phyloP scores from a whole-genome alignment of 768 basidiomycete genomes.

The Arthromyces matolae region DNA sequence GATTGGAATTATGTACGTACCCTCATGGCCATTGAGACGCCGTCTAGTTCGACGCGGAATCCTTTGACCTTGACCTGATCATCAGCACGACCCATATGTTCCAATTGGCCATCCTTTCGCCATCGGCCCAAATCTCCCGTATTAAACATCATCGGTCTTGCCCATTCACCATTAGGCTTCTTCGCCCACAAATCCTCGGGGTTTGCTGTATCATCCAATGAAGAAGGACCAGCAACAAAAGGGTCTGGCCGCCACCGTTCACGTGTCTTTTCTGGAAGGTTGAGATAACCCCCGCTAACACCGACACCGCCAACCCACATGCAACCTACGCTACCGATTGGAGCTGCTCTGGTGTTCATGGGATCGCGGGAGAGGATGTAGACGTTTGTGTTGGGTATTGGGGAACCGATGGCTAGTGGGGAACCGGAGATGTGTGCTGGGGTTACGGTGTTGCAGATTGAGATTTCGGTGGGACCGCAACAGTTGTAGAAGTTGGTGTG shows the following conservation, averaged over 20 bases:
- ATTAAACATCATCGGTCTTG: slow-evolving; percentile 53
- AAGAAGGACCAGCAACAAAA: slow-evolving; percentile 34
- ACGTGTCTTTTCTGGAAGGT: slow-evolving; percentile 49
- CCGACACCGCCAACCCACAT: slow-evolving; percentile 69
- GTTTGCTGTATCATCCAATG: slow-evolving; percentile 36
- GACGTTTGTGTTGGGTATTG: slow-evolving; percentile 48
- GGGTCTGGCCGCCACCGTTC: slow-evolving; percentile 51
- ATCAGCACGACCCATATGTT: slow-evolving; percentile 57
- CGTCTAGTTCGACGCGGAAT: slow-evolving; percentile 62
- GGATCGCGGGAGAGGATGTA: slow-evolving; percentile 35
- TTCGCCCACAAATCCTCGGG: slow-evolving; percentile 2
- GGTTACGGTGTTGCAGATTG: slow-evolving; percentile 49
- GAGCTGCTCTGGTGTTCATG: slow-evolving; percentile 25
- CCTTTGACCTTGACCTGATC: slow-evolving; percentile 68
- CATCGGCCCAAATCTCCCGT: slow-evolving; percentile 60
- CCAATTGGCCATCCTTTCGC: slow-evolving; percentile 48
- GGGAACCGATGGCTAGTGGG: slow-evolving; percentile 43
- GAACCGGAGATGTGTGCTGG: slow-evolving; percentile 38
- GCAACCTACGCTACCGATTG: slow-evolving; percentile 35
- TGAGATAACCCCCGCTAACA: slow-evolving; percentile 52
- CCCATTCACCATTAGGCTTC: slow-evolving; percentile 15
- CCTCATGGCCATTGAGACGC: slow-evolving; percentile 58
- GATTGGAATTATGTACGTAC: slow-evolving; percentile 21
- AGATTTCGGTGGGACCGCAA: slow-evolving; percentile 53
- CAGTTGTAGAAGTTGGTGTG: slow-evolving; percentile 42